Evolutionary conservation across 2,329 filamentous ascomycete species (phyloP).

Genomic region (Endothia cerciana): DNA sequence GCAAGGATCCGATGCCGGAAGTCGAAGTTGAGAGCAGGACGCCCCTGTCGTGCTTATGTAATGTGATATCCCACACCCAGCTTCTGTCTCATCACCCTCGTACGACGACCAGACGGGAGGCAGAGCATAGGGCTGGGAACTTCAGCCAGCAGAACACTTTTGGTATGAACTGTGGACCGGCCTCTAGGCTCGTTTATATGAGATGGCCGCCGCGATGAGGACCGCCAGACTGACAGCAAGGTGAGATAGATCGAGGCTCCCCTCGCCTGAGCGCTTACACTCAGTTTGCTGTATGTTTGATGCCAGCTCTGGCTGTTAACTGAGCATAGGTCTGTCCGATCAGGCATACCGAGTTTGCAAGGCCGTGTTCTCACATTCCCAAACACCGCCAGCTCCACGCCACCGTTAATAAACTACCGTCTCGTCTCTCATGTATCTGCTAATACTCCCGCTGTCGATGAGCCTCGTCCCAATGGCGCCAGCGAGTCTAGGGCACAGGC

Average conservation of each 20-base stretch:
- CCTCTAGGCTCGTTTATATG: no score
- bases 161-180: background rate
- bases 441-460: background rate
- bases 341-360: background rate
- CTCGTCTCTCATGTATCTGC: slow-evolving; percentile 10
- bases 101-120: background rate
- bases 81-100: background rate
- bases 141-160: no score
- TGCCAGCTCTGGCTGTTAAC: background rate
- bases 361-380: background rate
- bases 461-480: background rate
- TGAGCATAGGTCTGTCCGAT: slow-evolving; percentile 7
- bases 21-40: background rate
- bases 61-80: background rate
- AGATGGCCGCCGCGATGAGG: slow-evolving; percentile 6
- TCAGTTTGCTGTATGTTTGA: background rate
- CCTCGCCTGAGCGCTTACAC: background rate
- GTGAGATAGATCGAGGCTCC: slow-evolving; percentile 14
- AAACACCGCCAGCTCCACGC: no score
- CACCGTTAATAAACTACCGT: background rate
- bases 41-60: slow-evolving; percentile 17
- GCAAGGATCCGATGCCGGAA: slow-evolving; percentile 8
- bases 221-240: slow-evolving; percentile 10
- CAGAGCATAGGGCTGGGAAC: no score
- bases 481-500: background rate